Evolutionary conservation across 1,284 basidiomycete species (phyloP).

Genomic region (Cystobasidium sp.): DNA sequence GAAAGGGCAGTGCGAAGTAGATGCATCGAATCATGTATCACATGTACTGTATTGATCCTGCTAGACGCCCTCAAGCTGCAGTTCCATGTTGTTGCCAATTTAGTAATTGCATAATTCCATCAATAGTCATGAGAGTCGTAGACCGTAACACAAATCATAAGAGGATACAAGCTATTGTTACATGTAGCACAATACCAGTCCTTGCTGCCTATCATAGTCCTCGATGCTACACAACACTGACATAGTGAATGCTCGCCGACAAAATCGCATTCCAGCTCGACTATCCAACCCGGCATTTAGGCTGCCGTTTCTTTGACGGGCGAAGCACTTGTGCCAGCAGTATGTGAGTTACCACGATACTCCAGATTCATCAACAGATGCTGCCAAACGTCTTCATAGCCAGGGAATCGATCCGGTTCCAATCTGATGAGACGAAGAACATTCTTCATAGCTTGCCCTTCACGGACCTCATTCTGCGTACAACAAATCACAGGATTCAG

Average conservation of each 20-base stretch:
- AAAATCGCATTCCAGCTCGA: too few relatives aligned
- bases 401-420: slow-evolving; percentile 41
- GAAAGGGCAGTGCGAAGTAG: slow-evolving; percentile 20
- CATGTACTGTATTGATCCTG: background rate
- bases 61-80: background rate
- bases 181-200: background rate
- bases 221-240: too few relatives aligned
- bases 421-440: slow-evolving; percentile 35
- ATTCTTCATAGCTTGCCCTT: slow-evolving; percentile 43
- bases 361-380: slow-evolving; percentile 36
- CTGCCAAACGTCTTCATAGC: slow-evolving; percentile 40
- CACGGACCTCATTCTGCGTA: slow-evolving; percentile 40
- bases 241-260: too few relatives aligned
- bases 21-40: background rate
- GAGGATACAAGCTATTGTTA: background rate
- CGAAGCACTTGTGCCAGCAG: background rate
- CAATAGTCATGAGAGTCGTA: background rate
- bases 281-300: background rate
- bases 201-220: too few relatives aligned
- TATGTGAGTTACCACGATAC: slow-evolving; percentile 22
- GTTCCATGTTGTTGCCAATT: background rate
- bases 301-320: slow-evolving; percentile 5
- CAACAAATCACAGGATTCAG: background rate
- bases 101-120: background rate
- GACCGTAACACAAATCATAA: background rate